A percentile compares a stretch with the other conserved stretches of the same genome.
phyloP scores from a whole-genome alignment of 176 grass and related monocot species.

The Oryza glumipatula region DNA sequence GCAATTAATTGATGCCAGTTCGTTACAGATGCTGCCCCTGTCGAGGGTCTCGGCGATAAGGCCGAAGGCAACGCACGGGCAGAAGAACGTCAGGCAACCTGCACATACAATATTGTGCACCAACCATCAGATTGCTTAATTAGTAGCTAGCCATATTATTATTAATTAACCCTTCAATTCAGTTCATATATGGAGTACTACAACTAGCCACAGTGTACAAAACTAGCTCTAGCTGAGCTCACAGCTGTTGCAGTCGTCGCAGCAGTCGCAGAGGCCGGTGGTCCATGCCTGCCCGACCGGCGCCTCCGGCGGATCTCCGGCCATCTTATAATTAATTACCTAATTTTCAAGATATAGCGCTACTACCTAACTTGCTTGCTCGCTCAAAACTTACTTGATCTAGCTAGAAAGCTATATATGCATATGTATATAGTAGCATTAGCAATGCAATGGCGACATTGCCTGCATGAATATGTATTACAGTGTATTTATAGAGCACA shows the following conservation, averaged over 20 bases:
- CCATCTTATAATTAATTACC: too few species aligned
- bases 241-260: constrained; percentile 28
- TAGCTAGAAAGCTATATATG: too few species aligned
- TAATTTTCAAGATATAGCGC: too few species aligned
- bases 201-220: too few species aligned
- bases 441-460: too few species aligned
- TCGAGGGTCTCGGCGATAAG: constrained; percentile 25
- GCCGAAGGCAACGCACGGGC: constrained; percentile 18
- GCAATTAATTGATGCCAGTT: not conserved
- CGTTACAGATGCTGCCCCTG: constrained; percentile 19
- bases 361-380: too few species aligned
- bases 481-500: too few species aligned
- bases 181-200: too few species aligned
- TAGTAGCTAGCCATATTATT: not conserved
- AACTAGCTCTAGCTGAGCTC: not conserved
- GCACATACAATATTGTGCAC: not conserved
- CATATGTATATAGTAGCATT: too few species aligned
- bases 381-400: too few species aligned
- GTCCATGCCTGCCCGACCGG: not conserved
- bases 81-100: constrained; percentile 20
- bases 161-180: not conserved
- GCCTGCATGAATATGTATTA: too few species aligned
- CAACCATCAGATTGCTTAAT: not conserved
- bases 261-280: constrained; percentile 27
- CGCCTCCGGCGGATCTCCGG: not conserved